Evolutionary conservation across 2,329 filamentous ascomycete species (phyloP).

Genomic region (Calonectria pteridis): DNA sequence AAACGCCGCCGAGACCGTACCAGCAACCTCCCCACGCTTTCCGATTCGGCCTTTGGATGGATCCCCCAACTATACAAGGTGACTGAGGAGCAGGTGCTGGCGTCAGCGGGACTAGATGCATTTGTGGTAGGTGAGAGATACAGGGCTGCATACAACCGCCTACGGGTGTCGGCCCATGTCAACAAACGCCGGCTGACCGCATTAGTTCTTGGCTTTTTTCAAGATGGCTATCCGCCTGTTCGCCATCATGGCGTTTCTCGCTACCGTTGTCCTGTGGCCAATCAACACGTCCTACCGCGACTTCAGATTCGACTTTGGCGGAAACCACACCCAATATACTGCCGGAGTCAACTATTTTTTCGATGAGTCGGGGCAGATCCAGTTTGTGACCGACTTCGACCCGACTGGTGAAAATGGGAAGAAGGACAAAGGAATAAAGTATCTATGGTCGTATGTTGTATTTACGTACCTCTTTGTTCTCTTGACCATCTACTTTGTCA

Average conservation of each 20-base stretch:
- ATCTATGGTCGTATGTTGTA: conserved; percentile 92
- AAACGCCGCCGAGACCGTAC: conserved; percentile 77
- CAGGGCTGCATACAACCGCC: not conserved
- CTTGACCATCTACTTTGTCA: conserved; percentile 85
- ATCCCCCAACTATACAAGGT: conserved; percentile 87
- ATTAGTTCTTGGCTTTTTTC: conserved; percentile 88
- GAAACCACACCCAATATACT: conserved; percentile 9
- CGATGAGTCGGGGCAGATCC: conserved; percentile 27
- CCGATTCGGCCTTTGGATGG: conserved; percentile 92
- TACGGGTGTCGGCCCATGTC: not conserved
- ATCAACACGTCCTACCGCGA: conserved; percentile 78
- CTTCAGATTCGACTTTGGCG: conserved; percentile 14
- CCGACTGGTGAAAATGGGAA: conserved; percentile 51
- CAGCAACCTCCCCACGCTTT: conserved; percentile 79
- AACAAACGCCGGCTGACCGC: conserved; percentile 33
- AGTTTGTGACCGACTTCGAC: conserved; percentile 32
- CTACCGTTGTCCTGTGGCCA: conserved; percentile 83
- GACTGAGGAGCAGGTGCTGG: conserved; percentile 88
- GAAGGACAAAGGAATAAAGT: conserved; percentile 56
- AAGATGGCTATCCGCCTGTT: conserved; percentile 94
- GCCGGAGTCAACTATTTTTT: conserved; percentile 9
- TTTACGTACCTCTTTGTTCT: conserved; percentile 94
- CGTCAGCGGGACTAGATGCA: conserved; percentile 92
- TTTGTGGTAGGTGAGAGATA: conserved; percentile 75
- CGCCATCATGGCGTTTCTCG: conserved; percentile 82